Base-by-base conservation (phyloP, 2,329 filamentous ascomycete species). In the Pyrenochaeta sp. region DNA sequence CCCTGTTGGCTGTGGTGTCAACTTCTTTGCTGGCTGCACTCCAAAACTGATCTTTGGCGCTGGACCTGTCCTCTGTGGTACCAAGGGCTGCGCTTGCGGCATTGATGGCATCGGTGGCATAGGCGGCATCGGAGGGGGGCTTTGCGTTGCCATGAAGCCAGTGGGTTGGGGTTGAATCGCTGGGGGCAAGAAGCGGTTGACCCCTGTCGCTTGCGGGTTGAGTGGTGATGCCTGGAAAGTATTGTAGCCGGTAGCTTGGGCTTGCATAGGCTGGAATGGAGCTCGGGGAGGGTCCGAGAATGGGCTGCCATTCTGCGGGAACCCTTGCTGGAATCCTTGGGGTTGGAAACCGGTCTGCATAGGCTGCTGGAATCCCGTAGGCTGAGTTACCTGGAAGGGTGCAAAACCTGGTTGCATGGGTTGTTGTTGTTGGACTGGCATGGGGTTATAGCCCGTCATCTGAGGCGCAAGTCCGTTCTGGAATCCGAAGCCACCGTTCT, bases 31-130 rank as follows among this genome's bases (percentile, higher is more conserved):
- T 19, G 79, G 77, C 44, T 83, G 80, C 23, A 96, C 86, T 26
- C 94, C 94, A 69, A 99, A 99, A 47, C 90, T 84, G 13, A 99
- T 87, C 17, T 90, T 85, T 31, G 94, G 94, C 14, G 93, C 79
- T 6, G 94, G 94, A 0, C 90, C 90, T 7, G 90, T 95, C 76
- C 88, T 86, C 68, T 95, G 90, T 31, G 90, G 83, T 51, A 86
- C 74, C 41, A 93, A 73, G 46, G 88, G 86, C 34, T 83, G 76
- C 31, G 78, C 68, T n/a, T 81, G 77, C 11, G 80, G 80, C 62
- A 85, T 77, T 34, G 80, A 75, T 17, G 81, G 81, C 40, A 83
- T 69, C 4, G 80, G 76, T 13, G 78, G 81, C 53, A 74, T 74
- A 53, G 81, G 79, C n/a, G 82, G 81, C 40, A 84, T 75, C 8